Evolutionary conservation across 805 yeast genomes (phyloP).

Genomic region (Phaffomyces antillensis): DNA sequence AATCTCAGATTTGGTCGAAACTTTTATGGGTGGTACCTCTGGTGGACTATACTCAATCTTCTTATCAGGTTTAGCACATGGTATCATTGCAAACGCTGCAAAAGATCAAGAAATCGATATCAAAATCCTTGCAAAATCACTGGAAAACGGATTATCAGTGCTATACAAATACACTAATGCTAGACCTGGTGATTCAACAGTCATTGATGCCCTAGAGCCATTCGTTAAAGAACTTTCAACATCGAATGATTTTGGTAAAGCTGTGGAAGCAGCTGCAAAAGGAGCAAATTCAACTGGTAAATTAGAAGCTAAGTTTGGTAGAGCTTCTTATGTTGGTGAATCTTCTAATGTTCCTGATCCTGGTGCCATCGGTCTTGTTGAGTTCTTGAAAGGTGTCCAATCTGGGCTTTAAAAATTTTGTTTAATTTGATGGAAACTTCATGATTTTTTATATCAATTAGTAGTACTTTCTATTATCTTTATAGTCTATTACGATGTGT

Average conservation of each 20-base stretch:
- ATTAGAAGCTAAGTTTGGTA: conserved; percentile 80
- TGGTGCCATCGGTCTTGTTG: conserved; percentile 85
- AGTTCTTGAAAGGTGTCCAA: conserved; percentile 34
- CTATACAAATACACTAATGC: conserved; percentile 85
- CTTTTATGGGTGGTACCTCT: conserved; percentile 95
- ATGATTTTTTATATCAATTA: too few species aligned
- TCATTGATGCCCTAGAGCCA: conserved; percentile 85
- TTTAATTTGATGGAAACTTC: too few species aligned
- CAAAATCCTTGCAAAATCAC: conserved; percentile 38
- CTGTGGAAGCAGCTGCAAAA: conserved; percentile 59
- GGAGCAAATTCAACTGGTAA: conserved; percentile 75
- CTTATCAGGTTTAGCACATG: conserved; percentile 66
- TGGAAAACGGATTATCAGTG: conserved; percentile 56
- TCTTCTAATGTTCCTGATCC: conserved; percentile 73
- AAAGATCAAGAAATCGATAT: conserved; percentile 25
- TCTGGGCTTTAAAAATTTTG: conserved; percentile 13
- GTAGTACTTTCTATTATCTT: too few species aligned
- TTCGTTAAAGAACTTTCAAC: conserved; percentile 57
- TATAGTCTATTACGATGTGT: neutral
- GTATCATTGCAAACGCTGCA: conserved; percentile 28
- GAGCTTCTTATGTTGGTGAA: conserved; percentile 91
- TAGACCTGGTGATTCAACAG: conserved; percentile 79
- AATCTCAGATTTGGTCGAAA: conserved; percentile 78
- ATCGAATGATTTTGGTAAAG: conserved; percentile 47
- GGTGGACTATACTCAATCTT: conserved; percentile 89